These are phyloP conservation scores for Acephala macrosclerotiorum DNA, from an alignment of 2,329 filamentous ascomycete genomes.

Conservation along the genomic window DNA sequence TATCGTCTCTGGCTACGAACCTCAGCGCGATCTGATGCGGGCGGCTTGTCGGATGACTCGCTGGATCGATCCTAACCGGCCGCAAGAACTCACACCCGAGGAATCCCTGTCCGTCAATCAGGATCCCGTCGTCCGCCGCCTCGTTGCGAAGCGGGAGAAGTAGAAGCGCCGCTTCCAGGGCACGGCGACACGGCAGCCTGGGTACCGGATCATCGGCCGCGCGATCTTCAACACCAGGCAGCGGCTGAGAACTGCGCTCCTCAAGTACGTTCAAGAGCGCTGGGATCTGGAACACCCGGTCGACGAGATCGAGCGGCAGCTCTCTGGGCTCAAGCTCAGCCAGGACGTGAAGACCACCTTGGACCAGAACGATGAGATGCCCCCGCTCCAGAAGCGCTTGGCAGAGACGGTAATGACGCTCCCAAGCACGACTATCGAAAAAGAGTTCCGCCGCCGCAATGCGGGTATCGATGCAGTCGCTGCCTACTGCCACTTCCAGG, in stretches of 20 bases:
- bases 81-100: slow-evolving; percentile 29
- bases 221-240: slow-evolving; percentile 30
- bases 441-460: slow-evolving; percentile 30
- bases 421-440: slow-evolving; percentile 32
- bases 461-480: no score
- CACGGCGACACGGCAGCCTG: slow-evolving; percentile 23
- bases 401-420: slow-evolving; percentile 40
- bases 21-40: slow-evolving; percentile 29
- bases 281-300: slow-evolving; percentile 34
- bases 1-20: slow-evolving; percentile 24
- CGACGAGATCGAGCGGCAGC: slow-evolving; percentile 33
- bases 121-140: slow-evolving; percentile 24
- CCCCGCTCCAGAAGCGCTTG: slow-evolving; percentile 38
- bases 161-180: slow-evolving; percentile 30
- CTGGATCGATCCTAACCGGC: slow-evolving; percentile 31
- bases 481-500: slow-evolving; percentile 30
- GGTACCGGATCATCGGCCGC: slow-evolving; percentile 24
- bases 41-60: slow-evolving; percentile 30
- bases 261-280: slow-evolving; percentile 25
- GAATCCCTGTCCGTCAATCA: slow-evolving; percentile 32
- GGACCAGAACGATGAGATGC: slow-evolving; percentile 30
- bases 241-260: slow-evolving; percentile 23
- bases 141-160: slow-evolving; percentile 29
- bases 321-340: slow-evolving; percentile 24
- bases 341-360: slow-evolving; percentile 24